Conservation (phyloP, 805 yeast genomes). For the Metschnikowia orientalis region DNA sequence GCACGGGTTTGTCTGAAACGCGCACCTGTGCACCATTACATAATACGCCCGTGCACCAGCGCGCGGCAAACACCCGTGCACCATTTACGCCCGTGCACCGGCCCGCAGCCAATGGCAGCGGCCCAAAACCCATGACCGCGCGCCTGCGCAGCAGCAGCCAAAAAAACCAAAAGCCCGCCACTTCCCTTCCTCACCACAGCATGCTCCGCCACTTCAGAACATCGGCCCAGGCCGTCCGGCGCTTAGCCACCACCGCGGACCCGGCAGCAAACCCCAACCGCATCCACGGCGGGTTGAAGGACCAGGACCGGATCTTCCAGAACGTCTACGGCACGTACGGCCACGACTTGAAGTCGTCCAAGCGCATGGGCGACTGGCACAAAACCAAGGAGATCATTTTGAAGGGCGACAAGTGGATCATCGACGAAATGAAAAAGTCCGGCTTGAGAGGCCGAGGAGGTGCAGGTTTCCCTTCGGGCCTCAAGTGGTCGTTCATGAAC, state of each 20-base stretch:
- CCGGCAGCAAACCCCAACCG: constrained; percentile 48
- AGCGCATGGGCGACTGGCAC: constrained; percentile 86
- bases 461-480: constrained; percentile 89
- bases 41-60: no score
- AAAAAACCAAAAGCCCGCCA: constrained; percentile 8
- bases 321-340: constrained; percentile 76
- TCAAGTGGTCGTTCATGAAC: constrained; percentile 91
- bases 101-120: constrained; percentile 15
- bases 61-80: background rate
- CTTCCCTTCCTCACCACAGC: constrained; percentile 2
- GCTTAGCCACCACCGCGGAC: constrained; percentile 46
- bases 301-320: constrained; percentile 83
- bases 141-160: constrained; percentile 6
- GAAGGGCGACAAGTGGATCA: constrained; percentile 88
- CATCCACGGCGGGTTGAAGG: constrained; percentile 69
- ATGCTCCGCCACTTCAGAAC: constrained; percentile 37
- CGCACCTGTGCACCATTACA: no score
- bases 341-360: constrained; percentile 66
- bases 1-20: no score
- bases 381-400: constrained; percentile 80
- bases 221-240: constrained; percentile 24
- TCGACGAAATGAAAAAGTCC: constrained; percentile 78
- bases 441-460: constrained; percentile 92
- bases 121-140: constrained; percentile 16
- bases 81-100: background rate